These are phyloP conservation scores for Pezizomycotina sp. DNA, from an alignment of 2,329 filamentous ascomycete genomes.

Conservation along the genomic window DNA sequence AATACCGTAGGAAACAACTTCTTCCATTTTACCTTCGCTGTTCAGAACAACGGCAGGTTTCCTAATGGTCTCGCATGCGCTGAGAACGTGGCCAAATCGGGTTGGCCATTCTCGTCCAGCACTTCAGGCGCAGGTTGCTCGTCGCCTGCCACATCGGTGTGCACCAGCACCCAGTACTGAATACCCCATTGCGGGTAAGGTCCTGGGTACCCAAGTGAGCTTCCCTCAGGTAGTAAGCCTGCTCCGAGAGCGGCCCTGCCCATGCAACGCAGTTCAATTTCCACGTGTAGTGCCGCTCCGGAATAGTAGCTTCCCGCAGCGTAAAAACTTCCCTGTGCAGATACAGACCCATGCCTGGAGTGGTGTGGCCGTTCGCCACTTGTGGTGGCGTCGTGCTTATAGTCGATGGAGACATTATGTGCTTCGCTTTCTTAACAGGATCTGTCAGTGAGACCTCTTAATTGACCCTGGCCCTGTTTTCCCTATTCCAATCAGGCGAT, in stretches of 20 bases:
- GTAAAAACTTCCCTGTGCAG: too few relatives aligned
- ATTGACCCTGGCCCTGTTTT: too few relatives aligned
- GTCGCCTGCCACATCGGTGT: constrained; percentile 29
- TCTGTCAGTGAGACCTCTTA: too few relatives aligned
- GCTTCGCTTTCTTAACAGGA: too few relatives aligned
- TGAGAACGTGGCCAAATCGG: constrained; percentile 39
- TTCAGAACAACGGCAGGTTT: constrained; percentile 39
- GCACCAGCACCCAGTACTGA: constrained; percentile 48
- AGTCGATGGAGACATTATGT: too few relatives aligned
- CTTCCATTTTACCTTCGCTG: constrained; percentile 13
- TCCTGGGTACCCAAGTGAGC: constrained; percentile 41
- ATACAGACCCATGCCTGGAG: too few relatives aligned
- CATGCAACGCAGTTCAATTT: constrained; percentile 40
- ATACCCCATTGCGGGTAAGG: constrained; percentile 43
- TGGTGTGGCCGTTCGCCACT: too few relatives aligned
- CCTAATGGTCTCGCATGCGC: constrained; percentile 47
- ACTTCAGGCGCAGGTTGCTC: too few relatives aligned
- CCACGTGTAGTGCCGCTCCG: constrained; percentile 42
- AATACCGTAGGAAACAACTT: constrained; percentile 18
- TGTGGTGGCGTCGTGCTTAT: too few relatives aligned
- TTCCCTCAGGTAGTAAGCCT: constrained; percentile 45
- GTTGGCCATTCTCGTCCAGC: constrained; percentile 11
- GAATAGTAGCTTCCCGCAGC: constrained; percentile 41
- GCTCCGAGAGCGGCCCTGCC: constrained; percentile 40
- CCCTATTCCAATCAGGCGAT: too few relatives aligned